Conservation (phyloP, 257 asterid species). For the Fraxinus excelsior region DNA sequence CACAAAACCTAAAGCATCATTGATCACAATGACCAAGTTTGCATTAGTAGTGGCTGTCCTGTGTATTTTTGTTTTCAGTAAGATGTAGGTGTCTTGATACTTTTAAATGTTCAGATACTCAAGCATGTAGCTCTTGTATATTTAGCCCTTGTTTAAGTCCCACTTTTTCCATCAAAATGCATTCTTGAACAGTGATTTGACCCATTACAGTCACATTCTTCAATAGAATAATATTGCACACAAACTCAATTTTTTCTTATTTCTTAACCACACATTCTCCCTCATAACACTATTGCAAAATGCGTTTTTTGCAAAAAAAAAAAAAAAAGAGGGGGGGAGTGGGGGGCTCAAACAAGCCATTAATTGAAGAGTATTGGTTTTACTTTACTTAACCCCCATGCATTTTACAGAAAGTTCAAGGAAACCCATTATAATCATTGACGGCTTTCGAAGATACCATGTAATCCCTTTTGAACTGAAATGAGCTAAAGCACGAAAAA, state of each 20-base stretch:
- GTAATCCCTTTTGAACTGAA: not conserved
- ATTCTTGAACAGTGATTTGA: too few relatives aligned
- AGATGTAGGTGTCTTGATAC: not conserved
- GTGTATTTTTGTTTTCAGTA: not conserved
- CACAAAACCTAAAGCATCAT: constrained; percentile 7
- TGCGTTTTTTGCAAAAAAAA: too few relatives aligned
- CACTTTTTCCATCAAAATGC: too few relatives aligned
- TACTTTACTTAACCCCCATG: not conserved
- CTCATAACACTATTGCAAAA: too few relatives aligned
- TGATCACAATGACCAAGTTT: not conserved
- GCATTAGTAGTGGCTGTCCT: constrained; percentile 16
- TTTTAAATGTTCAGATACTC: not conserved
- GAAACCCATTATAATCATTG: not conserved
- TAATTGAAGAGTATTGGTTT: too few relatives aligned
- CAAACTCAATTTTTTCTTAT: too few relatives aligned
- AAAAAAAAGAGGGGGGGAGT: too few relatives aligned
- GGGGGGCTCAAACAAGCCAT: too few relatives aligned
- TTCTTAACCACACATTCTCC: too few relatives aligned
- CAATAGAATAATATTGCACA: too few relatives aligned
- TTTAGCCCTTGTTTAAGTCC: not conserved
- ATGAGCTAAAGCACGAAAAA: not conserved
- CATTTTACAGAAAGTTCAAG: not conserved
- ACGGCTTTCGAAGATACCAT: not conserved
- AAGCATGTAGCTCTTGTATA: not conserved
- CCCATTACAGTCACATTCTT: too few relatives aligned